Percentiles rank a stretch among this genome's conserved stretches.
phyloP scores from a whole-genome alignment of 2,329 filamentous ascomycete species.

The Phyllosticta ampelicida region DNA sequence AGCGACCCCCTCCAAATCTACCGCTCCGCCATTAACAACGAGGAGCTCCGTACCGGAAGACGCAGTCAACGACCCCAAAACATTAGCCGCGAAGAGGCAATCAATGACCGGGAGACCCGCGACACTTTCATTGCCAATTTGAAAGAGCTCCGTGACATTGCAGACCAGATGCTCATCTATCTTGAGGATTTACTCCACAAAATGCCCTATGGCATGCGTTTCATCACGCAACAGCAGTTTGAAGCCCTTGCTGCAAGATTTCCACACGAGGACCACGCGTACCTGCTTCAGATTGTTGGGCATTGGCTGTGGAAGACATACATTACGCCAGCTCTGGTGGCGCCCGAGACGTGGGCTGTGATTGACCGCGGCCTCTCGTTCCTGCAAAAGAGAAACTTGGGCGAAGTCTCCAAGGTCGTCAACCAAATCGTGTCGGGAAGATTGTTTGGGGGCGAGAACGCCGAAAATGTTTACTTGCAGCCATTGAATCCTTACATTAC shows the following conservation, averaged over 20 bases:
- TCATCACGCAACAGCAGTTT: slow-evolving; percentile 77
- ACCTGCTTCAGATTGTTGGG: slow-evolving; percentile 71
- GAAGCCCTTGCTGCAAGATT: slow-evolving; percentile 68
- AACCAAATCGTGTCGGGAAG: slow-evolving; percentile 80
- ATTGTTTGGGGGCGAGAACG: slow-evolving; percentile 70
- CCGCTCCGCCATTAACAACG: slow-evolving; percentile 88
- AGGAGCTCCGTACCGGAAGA: slow-evolving; percentile 83
- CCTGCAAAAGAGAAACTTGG: slow-evolving; percentile 83
- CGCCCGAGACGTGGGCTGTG: slow-evolving; percentile 86
- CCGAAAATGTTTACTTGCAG: slow-evolving; percentile 87
- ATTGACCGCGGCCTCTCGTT: slow-evolving; percentile 82
- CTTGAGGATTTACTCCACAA: slow-evolving; percentile 74
- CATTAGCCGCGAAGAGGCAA: slow-evolving; percentile 84
- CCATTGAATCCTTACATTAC: slow-evolving; percentile 85
- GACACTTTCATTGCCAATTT: slow-evolving; percentile 89
- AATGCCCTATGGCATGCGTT: slow-evolving; percentile 89
- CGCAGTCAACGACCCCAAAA: slow-evolving; percentile 73
- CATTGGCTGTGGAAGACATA: slow-evolving; percentile 95
- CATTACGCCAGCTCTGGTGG: slow-evolving; percentile 76
- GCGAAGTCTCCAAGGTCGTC: slow-evolving; percentile 84
- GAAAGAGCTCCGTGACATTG: slow-evolving; percentile 86
- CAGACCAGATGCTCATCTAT: slow-evolving; percentile 74
- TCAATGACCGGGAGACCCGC: slow-evolving; percentile 86
- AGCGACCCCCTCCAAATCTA: slow-evolving; percentile 98
- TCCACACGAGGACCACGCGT: slow-evolving; percentile 63